Evolutionary conservation across 495 filamentous ascomycete species (phyloP).

Genomic region (Cetradonia linearis): DNA sequence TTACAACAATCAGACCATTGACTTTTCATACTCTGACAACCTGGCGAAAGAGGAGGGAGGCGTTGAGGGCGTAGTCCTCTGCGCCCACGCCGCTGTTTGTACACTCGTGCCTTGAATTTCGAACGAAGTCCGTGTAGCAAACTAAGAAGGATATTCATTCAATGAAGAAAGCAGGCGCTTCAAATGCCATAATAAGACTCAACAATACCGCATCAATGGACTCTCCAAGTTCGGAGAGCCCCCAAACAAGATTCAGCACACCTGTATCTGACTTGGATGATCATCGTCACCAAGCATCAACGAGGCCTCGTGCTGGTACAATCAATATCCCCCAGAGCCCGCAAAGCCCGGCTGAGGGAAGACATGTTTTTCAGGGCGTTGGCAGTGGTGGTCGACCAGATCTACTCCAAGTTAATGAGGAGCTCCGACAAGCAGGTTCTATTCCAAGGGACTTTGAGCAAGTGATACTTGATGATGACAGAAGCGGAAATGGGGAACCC

Average conservation of each 20-base stretch:
- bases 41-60: conserved; percentile 15
- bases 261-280: conserved; percentile 88
- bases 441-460: conserved; percentile 66
- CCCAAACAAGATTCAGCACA: conserved; percentile 55
- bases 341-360: conserved; percentile 28
- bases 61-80: conserved; percentile 21
- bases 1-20: conserved; percentile 2
- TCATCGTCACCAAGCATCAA: conserved; percentile 69
- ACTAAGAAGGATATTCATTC: not conserved
- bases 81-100: not conserved
- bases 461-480: conserved; percentile 74
- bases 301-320: conserved; percentile 52
- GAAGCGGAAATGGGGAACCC: conserved; percentile 35
- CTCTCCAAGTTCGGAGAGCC: conserved; percentile 50
- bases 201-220: conserved; percentile 31
- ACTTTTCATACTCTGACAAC: conserved; percentile 6
- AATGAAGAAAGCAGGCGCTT: not conserved
- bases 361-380: conserved; percentile 21
- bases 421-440: conserved; percentile 38
- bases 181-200: not conserved
- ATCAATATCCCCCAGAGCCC: conserved; percentile 31
- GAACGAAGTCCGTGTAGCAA: not conserved
- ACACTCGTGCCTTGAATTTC: not conserved
- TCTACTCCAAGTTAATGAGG: conserved; percentile 42
- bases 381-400: conserved; percentile 33